phyloP scores from a whole-genome alignment of 345 rosid genomes.

The Isatis tinctoria region DNA sequence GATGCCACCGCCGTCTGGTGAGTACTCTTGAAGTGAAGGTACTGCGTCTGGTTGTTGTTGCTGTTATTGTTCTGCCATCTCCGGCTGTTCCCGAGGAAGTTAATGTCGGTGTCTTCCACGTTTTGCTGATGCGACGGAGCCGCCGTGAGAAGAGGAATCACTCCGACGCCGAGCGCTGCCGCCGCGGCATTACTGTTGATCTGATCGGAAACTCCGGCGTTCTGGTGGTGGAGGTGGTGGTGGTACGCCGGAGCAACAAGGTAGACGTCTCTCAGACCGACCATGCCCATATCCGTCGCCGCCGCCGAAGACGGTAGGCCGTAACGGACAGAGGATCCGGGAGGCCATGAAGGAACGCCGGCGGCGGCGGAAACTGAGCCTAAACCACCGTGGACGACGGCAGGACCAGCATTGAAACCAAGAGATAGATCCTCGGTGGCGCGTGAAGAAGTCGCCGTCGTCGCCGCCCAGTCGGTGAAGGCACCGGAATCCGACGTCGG shows the following conservation, averaged over 20 bases:
- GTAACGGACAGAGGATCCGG: conserved; percentile 47
- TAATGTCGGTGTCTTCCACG: conserved; percentile 46
- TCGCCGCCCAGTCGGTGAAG: conserved; percentile 80
- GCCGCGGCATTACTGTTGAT: conserved; percentile 45
- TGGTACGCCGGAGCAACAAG: conserved; percentile 79
- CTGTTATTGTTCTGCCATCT: conserved; percentile 70
- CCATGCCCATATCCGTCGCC: conserved; percentile 75
- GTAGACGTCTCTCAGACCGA: conserved; percentile 63
- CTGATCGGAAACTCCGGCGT: conserved; percentile 33
- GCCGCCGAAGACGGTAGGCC: conserved; percentile 40
- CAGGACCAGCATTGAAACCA: conserved; percentile 88
- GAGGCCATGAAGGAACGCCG: conserved; percentile 51
- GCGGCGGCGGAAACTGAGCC: conserved; percentile 34
- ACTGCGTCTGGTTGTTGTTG: conserved; percentile 27
- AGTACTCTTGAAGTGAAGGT: conserved; percentile 40
- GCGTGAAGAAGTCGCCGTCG: conserved; percentile 56
- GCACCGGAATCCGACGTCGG: conserved; percentile 82
- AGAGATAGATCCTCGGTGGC: conserved; percentile 88
- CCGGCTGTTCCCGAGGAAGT: conserved; percentile 38
- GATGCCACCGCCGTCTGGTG: conserved; percentile 19
- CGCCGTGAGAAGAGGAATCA: conserved; percentile 68
- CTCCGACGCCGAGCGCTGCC: conserved; percentile 73
- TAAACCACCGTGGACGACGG: conserved; percentile 34
- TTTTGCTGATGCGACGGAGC: conserved; percentile 38
- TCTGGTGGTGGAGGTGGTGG: conserved; percentile 40